These are phyloP conservation scores for Ceratocystis lukuohia DNA, from an alignment of 2,329 filamentous ascomycete species.

Conservation along the genomic window DNA sequence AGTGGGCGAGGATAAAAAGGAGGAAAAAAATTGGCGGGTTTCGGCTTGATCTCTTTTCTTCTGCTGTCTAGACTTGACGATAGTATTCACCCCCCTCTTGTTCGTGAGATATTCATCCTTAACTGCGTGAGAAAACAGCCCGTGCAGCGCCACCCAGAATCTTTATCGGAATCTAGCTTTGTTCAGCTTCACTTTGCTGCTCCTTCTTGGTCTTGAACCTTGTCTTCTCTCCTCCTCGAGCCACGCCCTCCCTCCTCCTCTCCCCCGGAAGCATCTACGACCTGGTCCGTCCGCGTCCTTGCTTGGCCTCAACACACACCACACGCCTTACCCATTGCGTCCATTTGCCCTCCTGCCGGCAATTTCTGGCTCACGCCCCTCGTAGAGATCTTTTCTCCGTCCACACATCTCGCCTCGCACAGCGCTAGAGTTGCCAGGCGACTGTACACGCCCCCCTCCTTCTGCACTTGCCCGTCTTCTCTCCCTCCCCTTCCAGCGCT, in stretches of 20 bases:
- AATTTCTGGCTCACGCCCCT: background rate
- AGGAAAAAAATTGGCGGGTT: background rate
- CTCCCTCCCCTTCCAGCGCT: background rate
- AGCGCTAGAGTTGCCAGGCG: background rate
- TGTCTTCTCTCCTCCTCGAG: slow-evolving; percentile 9
- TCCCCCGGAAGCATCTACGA: background rate
- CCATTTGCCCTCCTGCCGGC: background rate
- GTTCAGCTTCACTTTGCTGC: background rate
- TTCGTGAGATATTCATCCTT: background rate
- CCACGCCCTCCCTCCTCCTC: slow-evolving; percentile 6
- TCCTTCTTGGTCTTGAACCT: slow-evolving; percentile 8
- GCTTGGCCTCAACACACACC: background rate
- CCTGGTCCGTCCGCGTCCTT: background rate
- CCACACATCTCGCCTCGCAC: background rate
- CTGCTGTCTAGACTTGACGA: background rate
- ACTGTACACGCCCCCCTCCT: slow-evolving; percentile 4
- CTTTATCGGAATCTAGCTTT: background rate
- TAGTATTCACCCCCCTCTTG: slow-evolving; percentile 2
- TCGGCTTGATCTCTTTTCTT: slow-evolving; percentile 4
- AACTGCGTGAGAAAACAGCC: background rate
- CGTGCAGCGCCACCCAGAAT: background rate
- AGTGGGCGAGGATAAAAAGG: slow-evolving; percentile 11
- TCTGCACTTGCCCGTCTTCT: background rate
- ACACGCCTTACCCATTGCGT: background rate
- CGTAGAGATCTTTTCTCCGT: background rate